A percentile compares a stretch with the other conserved stretches of the same genome.
These are phyloP conservation scores for Kalmusia sp. DNA, from an alignment of 2,329 filamentous ascomycete species.

Conservation along the genomic window DNA sequence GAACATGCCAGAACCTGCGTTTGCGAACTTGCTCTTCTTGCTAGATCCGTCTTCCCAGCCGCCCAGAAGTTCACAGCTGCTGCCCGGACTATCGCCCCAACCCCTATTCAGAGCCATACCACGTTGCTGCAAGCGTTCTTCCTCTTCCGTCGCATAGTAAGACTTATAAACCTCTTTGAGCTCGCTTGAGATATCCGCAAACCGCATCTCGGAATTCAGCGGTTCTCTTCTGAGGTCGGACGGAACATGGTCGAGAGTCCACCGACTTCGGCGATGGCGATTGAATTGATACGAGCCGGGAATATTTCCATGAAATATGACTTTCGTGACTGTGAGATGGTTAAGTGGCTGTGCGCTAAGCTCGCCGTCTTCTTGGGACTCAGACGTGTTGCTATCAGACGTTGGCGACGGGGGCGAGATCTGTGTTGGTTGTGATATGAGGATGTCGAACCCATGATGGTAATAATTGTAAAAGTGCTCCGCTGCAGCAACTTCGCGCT, in stretches of 20 bases:
- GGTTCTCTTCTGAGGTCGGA: constrained; percentile 51
- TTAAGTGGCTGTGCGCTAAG: constrained; percentile 53
- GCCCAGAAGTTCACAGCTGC: constrained; percentile 72
- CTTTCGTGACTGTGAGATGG: constrained; percentile 82
- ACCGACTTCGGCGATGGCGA: constrained; percentile 85
- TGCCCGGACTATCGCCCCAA: constrained; percentile 90
- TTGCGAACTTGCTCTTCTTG: constrained; percentile 43
- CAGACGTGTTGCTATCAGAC: constrained; percentile 60
- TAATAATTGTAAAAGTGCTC: constrained; percentile 97
- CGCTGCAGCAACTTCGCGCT: constrained; percentile 64
- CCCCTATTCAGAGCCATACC: constrained; percentile 88
- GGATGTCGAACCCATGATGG: constrained; percentile 89
- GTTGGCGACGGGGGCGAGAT: constrained; percentile 57
- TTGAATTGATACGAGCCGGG: constrained; percentile 98
- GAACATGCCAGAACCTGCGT: constrained; percentile 46
- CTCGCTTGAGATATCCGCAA: constrained; percentile 66
- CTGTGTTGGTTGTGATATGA: constrained; percentile 78
- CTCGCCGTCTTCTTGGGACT: constrained; percentile 31
- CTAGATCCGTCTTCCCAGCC: constrained; percentile 73
- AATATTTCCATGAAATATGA: constrained; percentile 94
- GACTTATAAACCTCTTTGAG: constrained; percentile 75
- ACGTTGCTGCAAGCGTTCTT: constrained; percentile 61
- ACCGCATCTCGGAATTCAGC: constrained; percentile 74
- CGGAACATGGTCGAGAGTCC: constrained; percentile 69
- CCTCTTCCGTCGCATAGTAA: constrained; percentile 64